phyloP scores from a whole-genome alignment of 306 rosid species.

The Echinosophora koreensis region DNA sequence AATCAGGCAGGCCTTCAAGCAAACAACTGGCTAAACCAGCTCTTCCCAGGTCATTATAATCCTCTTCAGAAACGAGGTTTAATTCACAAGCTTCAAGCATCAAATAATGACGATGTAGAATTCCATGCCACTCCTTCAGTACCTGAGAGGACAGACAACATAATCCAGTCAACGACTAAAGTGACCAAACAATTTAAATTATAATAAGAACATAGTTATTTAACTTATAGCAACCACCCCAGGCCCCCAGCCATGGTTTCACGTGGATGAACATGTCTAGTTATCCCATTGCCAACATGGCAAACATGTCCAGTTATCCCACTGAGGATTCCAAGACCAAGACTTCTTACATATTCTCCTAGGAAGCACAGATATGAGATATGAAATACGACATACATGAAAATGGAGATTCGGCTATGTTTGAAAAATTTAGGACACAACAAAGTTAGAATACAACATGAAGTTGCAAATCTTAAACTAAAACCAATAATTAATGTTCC shows the following conservation, averaged over 20 bases:
- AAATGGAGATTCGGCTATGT: neutral
- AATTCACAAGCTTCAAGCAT: slow-evolving; percentile 95
- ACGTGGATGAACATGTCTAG: neutral
- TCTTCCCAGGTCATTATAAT: slow-evolving; percentile 85
- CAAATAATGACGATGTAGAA: slow-evolving; percentile 82
- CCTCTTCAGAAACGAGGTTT: slow-evolving; percentile 88
- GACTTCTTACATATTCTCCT: neutral
- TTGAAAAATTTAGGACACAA: neutral
- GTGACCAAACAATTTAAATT: slow-evolving; percentile 16
- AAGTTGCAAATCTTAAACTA: no score
- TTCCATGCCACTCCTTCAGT: slow-evolving; percentile 90
- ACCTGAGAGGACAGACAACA: slow-evolving; percentile 62
- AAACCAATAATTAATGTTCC: no score
- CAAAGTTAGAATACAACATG: neutral
- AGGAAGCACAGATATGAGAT: neutral
- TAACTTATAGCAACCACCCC: neutral
- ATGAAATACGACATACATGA: neutral
- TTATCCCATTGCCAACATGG: neutral
- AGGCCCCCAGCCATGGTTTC: neutral
- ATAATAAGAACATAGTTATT: slow-evolving; percentile 4
- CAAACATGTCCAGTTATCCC: slow-evolving; percentile 11
- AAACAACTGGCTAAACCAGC: slow-evolving; percentile 99
- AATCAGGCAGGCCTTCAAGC: slow-evolving; percentile 97
- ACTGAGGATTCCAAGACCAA: neutral
- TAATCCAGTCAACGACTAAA: slow-evolving; percentile 39